Base-by-base conservation (phyloP, 1,139 yeast genomes). In the Taphrina pruni region DNA sequence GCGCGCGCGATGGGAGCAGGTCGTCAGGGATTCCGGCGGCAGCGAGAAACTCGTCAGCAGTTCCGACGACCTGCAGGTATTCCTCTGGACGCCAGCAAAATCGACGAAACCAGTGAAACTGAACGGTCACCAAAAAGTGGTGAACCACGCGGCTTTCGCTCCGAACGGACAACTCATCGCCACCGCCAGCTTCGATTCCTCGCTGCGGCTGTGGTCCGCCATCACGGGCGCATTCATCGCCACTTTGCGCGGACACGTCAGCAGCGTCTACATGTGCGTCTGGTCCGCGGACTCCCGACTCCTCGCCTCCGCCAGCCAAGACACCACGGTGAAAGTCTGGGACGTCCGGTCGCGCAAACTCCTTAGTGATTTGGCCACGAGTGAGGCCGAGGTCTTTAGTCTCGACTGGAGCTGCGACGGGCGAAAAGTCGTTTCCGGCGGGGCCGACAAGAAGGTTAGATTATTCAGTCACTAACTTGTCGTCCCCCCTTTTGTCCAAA, bases 371-470 rank as follows among this genome's bases (percentile, higher is more conserved):
- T 83, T 94, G 71, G 98, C 99, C 0, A 99, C 99, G 0, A 99
- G 94, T 78, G 82, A 87, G 21, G 99, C 94, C 76, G 99, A 94
- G 78, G 97, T 94, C 0, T 94, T 86, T 77, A 96, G 98, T 0
- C 97, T 95, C 1, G 99, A 94, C 77, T 94, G 99, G 99, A 90
- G 97, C 81, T 86, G 89, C 70, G 99, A 94, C 77, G 99, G 99
- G 60, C 86, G 86, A 73, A 83, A 88, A 73, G 98, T 94, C 9
- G 96, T 95, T 43, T 90, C 97, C 76, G 99, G 98, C 43, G 98
- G 99, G 66, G 93, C 92, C 77, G 99, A 94, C 77, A 94, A 92
- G 78, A 89, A 89, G 85, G 92, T 94, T 39, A 84, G 97, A 75
- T 81, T 94, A 71, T 94, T 99, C 98, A 86, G 93, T 46, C 96